Evolutionary conservation across 2,329 filamentous ascomycete genomes (phyloP).

Genomic region (Remersonia thermophila): DNA sequence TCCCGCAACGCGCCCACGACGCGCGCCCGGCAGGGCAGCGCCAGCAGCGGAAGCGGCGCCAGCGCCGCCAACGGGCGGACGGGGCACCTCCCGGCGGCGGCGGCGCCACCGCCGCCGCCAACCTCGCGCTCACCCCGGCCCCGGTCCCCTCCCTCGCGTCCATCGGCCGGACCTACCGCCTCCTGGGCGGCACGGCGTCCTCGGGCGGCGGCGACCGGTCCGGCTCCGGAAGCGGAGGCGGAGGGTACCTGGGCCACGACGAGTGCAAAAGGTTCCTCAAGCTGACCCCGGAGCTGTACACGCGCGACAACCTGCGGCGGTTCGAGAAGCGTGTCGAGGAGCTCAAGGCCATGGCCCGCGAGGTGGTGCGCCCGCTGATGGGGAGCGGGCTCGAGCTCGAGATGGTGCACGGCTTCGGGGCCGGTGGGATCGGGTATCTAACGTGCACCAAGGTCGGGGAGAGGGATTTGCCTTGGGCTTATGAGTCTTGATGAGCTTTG

Average conservation of each 20-base stretch:
- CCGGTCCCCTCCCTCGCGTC: conserved; percentile 37
- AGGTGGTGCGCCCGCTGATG: conserved; percentile 77
- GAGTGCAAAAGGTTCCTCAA: conserved; percentile 88
- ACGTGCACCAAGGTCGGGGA: conserved; percentile 38
- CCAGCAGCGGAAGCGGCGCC: conserved; percentile 12
- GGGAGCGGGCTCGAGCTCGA: conserved; percentile 75
- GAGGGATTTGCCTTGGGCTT: conserved; percentile 39
- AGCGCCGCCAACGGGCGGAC: conserved; percentile 7
- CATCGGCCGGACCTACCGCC: conserved; percentile 62
- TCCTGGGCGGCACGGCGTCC: conserved; percentile 43
- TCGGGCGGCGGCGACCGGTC: too few species aligned
- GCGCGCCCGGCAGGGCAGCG: conserved; percentile 3
- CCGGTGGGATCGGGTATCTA: conserved; percentile 34
- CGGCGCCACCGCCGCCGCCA: conserved; percentile 20
- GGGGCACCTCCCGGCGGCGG: conserved; percentile 12
- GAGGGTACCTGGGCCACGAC: conserved; percentile 71
- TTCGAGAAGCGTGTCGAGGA: conserved; percentile 86
- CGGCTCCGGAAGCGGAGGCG: too few species aligned
- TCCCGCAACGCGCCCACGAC: not conserved
- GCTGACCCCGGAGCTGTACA: conserved; percentile 69
- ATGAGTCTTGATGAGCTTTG: conserved; percentile 17
- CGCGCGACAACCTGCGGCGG: conserved; percentile 67
- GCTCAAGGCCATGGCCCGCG: conserved; percentile 70
- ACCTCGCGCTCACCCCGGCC: conserved; percentile 5
- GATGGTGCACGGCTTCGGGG: conserved; percentile 31